Evolutionary conservation across 2,329 filamentous ascomycete genomes (phyloP), one percentile per base, ranked within the genome.

Genomic region (Arthrobotrys entomopaga): DNA sequence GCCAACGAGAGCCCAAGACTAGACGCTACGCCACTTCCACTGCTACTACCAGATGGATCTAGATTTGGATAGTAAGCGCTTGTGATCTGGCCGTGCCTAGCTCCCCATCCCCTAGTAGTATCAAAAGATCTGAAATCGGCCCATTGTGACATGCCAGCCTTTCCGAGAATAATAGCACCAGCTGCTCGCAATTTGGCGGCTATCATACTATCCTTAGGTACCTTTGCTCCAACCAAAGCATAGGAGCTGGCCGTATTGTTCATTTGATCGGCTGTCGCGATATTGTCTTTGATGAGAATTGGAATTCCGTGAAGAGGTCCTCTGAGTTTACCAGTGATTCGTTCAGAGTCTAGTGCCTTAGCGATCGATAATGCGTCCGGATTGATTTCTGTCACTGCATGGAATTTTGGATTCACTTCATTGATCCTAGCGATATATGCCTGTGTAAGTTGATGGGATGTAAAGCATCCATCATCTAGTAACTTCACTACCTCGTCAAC

Each of bases 201-300:
- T 1, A 90, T 81, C 0, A 86, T 87, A 10, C 86, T 84, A 77
- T 91, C 89, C 20, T 81, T 79, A 7, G 84, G 83, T 0, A 87
- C 83, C 76, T 84, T 86, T 7, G 88, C 85, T 0, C 88, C 87
- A 0, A 88, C 78, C 0, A 91, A 82, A 0, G 87, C 85, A 75
- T 85, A 89, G 0, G 89, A 91, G 1, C 89, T 89, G 2, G 88
- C 83, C 0, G 86, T 88, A 75, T 87, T 90, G 78, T 87, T 85
- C 87, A 90, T 88, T 70, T 83, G 79, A 78, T 90, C 88, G 1
- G 81, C 79, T 0, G 88, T 90, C 13, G 85, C 88, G 56, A 91
- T 89, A 78, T 88, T 89, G 80, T 89, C 86, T 80, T 91, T 91
- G 81, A 90, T 83, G 3, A 90, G 80, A 22, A 90, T 85, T 0